A percentile compares a stretch with the other conserved stretches of the same genome.
phyloP scores from a whole-genome alignment of 352 stramenopile genomes.

The Phytophthora idaei region DNA sequence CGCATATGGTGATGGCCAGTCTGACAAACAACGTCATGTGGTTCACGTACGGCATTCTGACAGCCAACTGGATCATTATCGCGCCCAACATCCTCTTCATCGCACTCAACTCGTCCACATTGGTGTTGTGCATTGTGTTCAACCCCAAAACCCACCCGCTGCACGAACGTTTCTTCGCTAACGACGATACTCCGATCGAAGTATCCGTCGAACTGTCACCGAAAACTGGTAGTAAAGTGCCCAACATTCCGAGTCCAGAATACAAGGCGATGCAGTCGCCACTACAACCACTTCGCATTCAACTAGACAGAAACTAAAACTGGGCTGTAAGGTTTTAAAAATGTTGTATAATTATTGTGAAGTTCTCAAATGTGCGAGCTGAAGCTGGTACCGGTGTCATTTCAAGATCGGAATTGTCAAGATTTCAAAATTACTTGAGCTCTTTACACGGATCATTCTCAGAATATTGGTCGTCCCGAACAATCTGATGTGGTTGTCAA shows the following conservation, averaged over 20 bases:
- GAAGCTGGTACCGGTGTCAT: too few relatives aligned
- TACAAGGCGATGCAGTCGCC: conserved; percentile 31
- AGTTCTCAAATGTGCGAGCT: too few relatives aligned
- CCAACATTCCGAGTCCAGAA: conserved; percentile 12
- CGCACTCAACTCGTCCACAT: conserved; percentile 26
- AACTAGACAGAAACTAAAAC: conserved; percentile 22
- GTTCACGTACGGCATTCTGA: conserved; percentile 48
- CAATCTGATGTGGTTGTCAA: too few relatives aligned
- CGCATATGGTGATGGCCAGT: conserved; percentile 49
- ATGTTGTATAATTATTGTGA: too few relatives aligned
- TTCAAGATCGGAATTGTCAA: too few relatives aligned
- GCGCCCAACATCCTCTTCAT: conserved; percentile 38
- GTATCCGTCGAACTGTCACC: conserved; percentile 26
- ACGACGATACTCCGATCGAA: conserved; percentile 16
- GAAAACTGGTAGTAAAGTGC: conserved; percentile 8
- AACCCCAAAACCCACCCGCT: conserved; percentile 30
- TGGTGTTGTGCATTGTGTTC: conserved; percentile 34
- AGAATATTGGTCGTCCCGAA: too few relatives aligned
- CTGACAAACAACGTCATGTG: conserved; percentile 50
- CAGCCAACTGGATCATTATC: conserved; percentile 37
- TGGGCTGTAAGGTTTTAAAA: neutral
- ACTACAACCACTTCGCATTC: conserved; percentile 9
- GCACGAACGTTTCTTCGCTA: conserved; percentile 17
- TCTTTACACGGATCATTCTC: too few relatives aligned
- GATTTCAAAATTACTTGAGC: too few relatives aligned